phyloP scores from a whole-genome alignment of 345 rosid species.

The Aethionema arabicum region DNA sequence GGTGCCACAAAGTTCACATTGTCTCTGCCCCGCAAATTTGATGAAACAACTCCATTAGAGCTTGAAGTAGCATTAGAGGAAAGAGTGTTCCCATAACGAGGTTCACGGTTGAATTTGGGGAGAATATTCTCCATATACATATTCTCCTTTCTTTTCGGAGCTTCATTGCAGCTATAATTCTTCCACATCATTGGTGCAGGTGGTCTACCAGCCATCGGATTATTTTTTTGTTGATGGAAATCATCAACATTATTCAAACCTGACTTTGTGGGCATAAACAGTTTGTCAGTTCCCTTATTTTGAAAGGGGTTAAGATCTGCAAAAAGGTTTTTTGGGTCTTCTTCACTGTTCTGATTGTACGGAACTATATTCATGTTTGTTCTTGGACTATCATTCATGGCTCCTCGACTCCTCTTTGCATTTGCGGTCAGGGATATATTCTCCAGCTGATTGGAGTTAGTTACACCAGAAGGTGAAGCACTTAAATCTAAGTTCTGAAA shows the following conservation, averaged over 20 bases:
- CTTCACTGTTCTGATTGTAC: constrained; percentile 57
- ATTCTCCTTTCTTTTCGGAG: constrained; percentile 75
- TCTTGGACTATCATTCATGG: constrained; percentile 59
- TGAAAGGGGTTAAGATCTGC: constrained; percentile 97
- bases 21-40: constrained; percentile 44
- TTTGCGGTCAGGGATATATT: constrained; percentile 45
- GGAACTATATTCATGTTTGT: constrained; percentile 76
- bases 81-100: constrained; percentile 51
- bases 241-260: constrained; percentile 58
- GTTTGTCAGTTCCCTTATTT: constrained; percentile 75
- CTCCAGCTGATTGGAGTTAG: constrained; percentile 51
- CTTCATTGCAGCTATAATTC: constrained; percentile 78
- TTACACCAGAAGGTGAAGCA: constrained; percentile 49
- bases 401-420: constrained; percentile 69
- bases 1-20: constrained; percentile 42
- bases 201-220: constrained; percentile 56
- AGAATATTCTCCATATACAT: constrained; percentile 61
- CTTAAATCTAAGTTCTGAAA: constrained; percentile 48
- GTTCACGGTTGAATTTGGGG: constrained; percentile 71
- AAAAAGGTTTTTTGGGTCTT: constrained; percentile 75
- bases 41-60: constrained; percentile 40
- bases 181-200: constrained; percentile 86
- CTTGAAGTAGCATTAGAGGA: constrained; percentile 55
- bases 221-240: constrained; percentile 54
- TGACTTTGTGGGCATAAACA: constrained; percentile 50